A percentile compares a stretch with the other conserved stretches of the same genome.
These are phyloP conservation scores for Fusarium hostae DNA, from an alignment of 2,329 filamentous ascomycete genomes.

Conservation along the genomic window DNA sequence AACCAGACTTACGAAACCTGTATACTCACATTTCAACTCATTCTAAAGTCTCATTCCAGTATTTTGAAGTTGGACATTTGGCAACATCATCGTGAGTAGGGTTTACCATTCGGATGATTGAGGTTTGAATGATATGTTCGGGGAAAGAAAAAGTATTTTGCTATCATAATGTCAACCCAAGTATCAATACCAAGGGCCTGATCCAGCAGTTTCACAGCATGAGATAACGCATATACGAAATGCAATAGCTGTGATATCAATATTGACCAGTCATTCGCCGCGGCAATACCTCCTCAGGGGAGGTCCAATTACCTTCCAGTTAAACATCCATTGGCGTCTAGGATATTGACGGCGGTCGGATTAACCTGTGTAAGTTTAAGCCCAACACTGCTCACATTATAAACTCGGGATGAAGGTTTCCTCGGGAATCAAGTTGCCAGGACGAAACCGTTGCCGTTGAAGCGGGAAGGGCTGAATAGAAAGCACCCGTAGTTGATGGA, in stretches of 20 bases:
- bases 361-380: neutral
- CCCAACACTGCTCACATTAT: neutral
- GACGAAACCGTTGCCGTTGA: neutral
- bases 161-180: neutral
- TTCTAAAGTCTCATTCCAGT: neutral
- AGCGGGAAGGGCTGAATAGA: neutral
- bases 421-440: neutral
- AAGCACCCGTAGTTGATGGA: neutral
- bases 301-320: neutral
- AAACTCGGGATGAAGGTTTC: neutral
- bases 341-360: neutral
- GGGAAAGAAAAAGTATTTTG: too few relatives aligned
- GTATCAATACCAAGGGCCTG: neutral
- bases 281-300: neutral
- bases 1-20: neutral
- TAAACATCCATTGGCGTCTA: neutral
- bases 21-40: neutral
- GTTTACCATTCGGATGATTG: neutral
- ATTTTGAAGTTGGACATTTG: neutral
- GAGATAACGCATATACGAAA: slow-evolving; percentile 2
- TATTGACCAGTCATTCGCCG: neutral
- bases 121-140: neutral
- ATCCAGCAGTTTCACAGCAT: neutral
- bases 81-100: neutral
- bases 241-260: neutral